Conservation (phyloP, 345 rosid genomes). For the Salix suchowensis region DNA sequence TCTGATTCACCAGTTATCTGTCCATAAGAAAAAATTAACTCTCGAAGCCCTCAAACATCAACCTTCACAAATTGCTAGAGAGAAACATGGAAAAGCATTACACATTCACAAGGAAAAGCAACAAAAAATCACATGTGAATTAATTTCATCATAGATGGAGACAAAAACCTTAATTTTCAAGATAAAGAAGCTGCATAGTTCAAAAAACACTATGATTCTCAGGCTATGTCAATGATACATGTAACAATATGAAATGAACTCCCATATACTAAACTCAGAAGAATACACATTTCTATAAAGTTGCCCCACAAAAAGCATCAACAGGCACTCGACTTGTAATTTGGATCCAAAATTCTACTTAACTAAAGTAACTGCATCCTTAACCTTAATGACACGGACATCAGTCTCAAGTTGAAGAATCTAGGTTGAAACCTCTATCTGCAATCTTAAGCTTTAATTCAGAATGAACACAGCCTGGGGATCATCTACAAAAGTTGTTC, state of each 20-base stretch:
- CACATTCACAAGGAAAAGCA: neutral
- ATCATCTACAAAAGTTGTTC: neutral
- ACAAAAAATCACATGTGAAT: neutral
- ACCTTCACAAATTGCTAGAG: neutral
- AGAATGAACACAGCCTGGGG: neutral
- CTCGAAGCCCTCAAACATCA: neutral
- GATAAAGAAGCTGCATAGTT: neutral
- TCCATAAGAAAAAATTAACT: conserved; percentile 5
- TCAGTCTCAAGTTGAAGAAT: neutral
- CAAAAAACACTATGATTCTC: neutral
- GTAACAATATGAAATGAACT: neutral
- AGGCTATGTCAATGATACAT: neutral
- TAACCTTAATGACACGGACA: neutral
- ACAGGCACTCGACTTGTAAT: neutral
- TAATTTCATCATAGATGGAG: neutral
- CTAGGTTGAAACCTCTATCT: neutral
- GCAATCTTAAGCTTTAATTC: neutral
- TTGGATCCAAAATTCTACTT: neutral
- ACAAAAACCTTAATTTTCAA: neutral
- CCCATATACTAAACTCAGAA: neutral
- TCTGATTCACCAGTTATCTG: conserved; percentile 80
- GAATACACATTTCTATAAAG: neutral
- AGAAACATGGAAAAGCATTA: neutral
- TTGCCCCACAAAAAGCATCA: neutral
- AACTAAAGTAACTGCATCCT: neutral